Percentiles rank a stretch among this genome's conserved stretches.
These are phyloP conservation scores for Yamadazyma sp. DNA, from an alignment of 1,139 yeast species.

Conservation along the genomic window DNA sequence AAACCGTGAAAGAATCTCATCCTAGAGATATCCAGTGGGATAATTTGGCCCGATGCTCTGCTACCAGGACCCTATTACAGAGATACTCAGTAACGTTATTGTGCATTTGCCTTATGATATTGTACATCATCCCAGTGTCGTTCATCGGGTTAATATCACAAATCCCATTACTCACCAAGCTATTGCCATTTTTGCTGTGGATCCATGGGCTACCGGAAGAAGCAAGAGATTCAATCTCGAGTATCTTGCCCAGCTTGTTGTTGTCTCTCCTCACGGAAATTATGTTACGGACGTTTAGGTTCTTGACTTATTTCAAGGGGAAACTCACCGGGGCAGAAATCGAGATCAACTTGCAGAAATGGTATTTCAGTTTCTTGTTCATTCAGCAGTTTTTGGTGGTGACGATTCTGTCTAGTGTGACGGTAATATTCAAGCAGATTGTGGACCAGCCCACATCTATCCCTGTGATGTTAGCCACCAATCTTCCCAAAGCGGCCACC, in stretches of 20 bases:
- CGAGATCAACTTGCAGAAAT: constrained; percentile 60
- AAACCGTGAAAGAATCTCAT: constrained; percentile 48
- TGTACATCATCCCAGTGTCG: constrained; percentile 74
- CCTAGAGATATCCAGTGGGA: constrained; percentile 64
- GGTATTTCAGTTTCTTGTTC: constrained; percentile 71
- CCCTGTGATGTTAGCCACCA: constrained; percentile 68
- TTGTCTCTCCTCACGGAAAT: constrained; percentile 57
- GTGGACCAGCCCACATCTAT: constrained; percentile 72
- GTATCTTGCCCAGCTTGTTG: constrained; percentile 60
- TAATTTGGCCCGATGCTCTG: constrained; percentile 42
- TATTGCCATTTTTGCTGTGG: constrained; percentile 56
- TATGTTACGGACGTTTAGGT: constrained; percentile 52
- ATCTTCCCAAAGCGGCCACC: constrained; percentile 79
- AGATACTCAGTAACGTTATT: constrained; percentile 41
- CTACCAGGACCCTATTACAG: constrained; percentile 32
- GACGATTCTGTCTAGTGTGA: constrained; percentile 78
- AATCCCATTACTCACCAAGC: constrained; percentile 54
- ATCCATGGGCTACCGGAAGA: constrained; percentile 53
- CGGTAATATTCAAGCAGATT: constrained; percentile 63
- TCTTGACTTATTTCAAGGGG: constrained; percentile 50
- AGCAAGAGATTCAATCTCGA: constrained; percentile 52
- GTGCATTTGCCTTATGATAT: constrained; percentile 47
- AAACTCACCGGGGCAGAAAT: constrained; percentile 54
- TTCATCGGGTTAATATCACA: constrained; percentile 68
- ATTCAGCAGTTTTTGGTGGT: constrained; percentile 83